These are phyloP conservation scores for Rhizomucor pusillus DNA, from an alignment of 371 early-diverging fungal species.

Conservation along the genomic window DNA sequence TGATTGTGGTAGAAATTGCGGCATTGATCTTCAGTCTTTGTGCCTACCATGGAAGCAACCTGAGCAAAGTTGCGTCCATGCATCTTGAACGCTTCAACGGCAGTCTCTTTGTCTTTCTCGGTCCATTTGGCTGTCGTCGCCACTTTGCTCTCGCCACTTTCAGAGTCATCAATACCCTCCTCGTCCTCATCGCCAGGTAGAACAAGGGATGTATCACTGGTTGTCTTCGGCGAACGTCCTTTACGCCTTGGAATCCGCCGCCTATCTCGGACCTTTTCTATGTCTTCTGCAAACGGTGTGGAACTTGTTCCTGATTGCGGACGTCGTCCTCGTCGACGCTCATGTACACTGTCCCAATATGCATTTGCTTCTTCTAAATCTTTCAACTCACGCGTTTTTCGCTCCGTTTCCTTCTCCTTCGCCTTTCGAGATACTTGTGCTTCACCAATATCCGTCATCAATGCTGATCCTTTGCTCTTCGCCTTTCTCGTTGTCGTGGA, in stretches of 20 bases:
- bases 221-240: slow-evolving; percentile 27
- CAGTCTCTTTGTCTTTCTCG: slow-evolving; percentile 70
- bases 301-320: slow-evolving; percentile 7
- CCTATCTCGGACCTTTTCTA: slow-evolving; percentile 9
- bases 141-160: slow-evolving; percentile 11
- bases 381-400: slow-evolving; percentile 36
- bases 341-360: slow-evolving; percentile 39
- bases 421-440: slow-evolving; percentile 51
- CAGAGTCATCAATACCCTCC: slow-evolving; percentile 31
- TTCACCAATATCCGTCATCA: slow-evolving; percentile 64
- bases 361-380: slow-evolving; percentile 44
- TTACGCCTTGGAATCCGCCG: slow-evolving; percentile 19
- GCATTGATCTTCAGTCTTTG: slow-evolving; percentile 82
- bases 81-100: slow-evolving; percentile 71
- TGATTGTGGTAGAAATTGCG: slow-evolving; percentile 79
- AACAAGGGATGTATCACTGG: neutral
- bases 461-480: slow-evolving; percentile 62
- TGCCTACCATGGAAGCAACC: slow-evolving; percentile 67
- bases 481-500: slow-evolving; percentile 28
- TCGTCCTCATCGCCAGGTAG: slow-evolving; percentile 10
- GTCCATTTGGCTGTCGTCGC: slow-evolving; percentile 64
- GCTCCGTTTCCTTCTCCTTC: slow-evolving; percentile 47
- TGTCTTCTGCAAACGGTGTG: neutral
- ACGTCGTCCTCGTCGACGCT: slow-evolving; percentile 23
- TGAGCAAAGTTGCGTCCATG: slow-evolving; percentile 73